phyloP scores from a whole-genome alignment of 2,329 filamentous ascomycete genomes.

The Didymella lethalis region DNA sequence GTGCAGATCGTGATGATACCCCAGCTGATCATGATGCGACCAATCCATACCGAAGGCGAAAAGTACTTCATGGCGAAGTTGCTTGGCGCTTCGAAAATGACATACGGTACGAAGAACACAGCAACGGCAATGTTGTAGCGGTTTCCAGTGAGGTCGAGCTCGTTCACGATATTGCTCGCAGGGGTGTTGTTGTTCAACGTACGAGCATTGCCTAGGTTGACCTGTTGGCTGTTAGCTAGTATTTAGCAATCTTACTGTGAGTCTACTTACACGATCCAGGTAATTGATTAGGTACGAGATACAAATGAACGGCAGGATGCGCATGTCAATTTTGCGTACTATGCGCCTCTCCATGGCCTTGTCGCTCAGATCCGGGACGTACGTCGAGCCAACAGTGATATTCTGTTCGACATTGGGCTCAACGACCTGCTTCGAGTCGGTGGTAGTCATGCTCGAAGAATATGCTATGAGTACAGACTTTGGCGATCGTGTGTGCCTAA shows the following conservation, averaged over 20 bases:
- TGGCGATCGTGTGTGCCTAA: not conserved
- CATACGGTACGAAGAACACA: slow-evolving; percentile 59
- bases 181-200: slow-evolving; percentile 33
- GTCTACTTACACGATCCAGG: slow-evolving; percentile 26
- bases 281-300: slow-evolving; percentile 34
- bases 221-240: slow-evolving; percentile 10
- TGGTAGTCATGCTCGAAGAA: slow-evolving; percentile 10
- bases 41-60: slow-evolving; percentile 43
- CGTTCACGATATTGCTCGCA: slow-evolving; percentile 27
- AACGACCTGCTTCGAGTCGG: slow-evolving; percentile 17
- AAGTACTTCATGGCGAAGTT: slow-evolving; percentile 57
- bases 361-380: slow-evolving; percentile 29
- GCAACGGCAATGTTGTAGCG: slow-evolving; percentile 30
- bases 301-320: slow-evolving; percentile 32
- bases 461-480: not conserved
- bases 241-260: too few relatives aligned
- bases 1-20: slow-evolving; percentile 72
- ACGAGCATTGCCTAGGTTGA: slow-evolving; percentile 33
- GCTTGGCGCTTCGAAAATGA: slow-evolving; percentile 68
- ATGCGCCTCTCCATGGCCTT: slow-evolving; percentile 32
- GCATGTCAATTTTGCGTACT: slow-evolving; percentile 32
- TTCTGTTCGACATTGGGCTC: slow-evolving; percentile 21
- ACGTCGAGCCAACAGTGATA: slow-evolving; percentile 19
- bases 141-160: slow-evolving; percentile 28
- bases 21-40: slow-evolving; percentile 74